Conservation (phyloP, 1,284 basidiomycete genomes). For the Rhodotorula sp. region DNA sequence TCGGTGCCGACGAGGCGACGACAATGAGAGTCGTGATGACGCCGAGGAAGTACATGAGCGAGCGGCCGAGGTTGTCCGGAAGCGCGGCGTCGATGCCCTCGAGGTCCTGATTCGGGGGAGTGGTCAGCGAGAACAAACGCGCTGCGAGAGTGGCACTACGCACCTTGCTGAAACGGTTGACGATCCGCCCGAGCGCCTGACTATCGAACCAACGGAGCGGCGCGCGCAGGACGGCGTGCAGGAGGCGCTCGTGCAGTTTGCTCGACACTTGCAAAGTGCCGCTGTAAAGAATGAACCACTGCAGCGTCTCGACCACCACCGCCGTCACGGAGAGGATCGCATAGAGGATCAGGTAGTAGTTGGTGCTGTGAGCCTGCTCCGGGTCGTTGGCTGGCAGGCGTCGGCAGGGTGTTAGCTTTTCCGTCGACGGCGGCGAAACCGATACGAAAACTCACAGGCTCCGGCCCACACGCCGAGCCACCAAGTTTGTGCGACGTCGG, state of each 20-base stretch:
- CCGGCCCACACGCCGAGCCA: constrained; percentile 42
- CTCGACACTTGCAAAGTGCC: constrained; percentile 42
- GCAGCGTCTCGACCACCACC: constrained; percentile 63
- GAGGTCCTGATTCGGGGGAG: constrained; percentile 79
- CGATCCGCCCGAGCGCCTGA: constrained; percentile 65
- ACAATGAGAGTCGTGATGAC: constrained; percentile 65
- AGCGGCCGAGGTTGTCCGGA: constrained; percentile 75
- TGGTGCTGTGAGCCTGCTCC: constrained; percentile 48
- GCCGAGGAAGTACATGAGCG: constrained; percentile 55
- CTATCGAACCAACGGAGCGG: constrained; percentile 93
- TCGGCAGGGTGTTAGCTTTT: constrained; percentile 11
- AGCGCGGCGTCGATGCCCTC: constrained; percentile 81
- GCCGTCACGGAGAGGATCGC: constrained; percentile 56
- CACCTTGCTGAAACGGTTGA: constrained; percentile 13
- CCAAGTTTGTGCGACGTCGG: constrained; percentile 60
- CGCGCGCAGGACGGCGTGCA: constrained; percentile 83
- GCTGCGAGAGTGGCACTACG: no score
- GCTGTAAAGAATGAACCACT: constrained; percentile 56
- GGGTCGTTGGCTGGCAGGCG: constrained; percentile 22
- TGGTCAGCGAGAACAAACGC: background rate
- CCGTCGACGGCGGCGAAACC: constrained; percentile 53
- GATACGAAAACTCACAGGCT: constrained; percentile 11
- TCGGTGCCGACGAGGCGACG: constrained; percentile 57
- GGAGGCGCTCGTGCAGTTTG: constrained; percentile 54
- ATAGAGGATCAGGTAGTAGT: constrained; percentile 76